Base-by-base conservation (phyloP, 768 basidiomycete genomes). In the Suillus cothurnatus region DNA sequence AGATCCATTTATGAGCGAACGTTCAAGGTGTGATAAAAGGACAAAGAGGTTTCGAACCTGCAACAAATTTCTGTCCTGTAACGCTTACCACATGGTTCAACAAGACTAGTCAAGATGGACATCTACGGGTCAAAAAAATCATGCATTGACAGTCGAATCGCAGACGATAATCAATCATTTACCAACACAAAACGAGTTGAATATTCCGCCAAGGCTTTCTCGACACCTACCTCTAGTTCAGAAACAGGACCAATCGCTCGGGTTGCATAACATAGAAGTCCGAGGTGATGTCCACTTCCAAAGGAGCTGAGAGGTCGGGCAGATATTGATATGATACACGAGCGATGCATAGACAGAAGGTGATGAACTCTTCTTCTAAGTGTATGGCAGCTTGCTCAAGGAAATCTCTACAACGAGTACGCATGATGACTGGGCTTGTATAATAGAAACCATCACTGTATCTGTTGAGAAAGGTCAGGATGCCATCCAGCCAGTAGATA, bases 241-340 rank as follows among this genome's bases (percentile, higher is more conserved):
- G 90, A 88, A 21, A 96, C 87, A 65, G 87, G 86, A 1, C 93
- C 94, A n/a, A 97, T 84, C 4, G 93, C 89, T 64, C 86, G 85
- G 0, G 90, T 88, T 2, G 94, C 94, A 72, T 95, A 94, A 31
- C 95, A 86, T 31, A 97, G 81, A 72, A 94, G 92, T 97, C 95
- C 0, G 94, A 93, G 5, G 86, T 93, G 15, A 92, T 73, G 7
- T 95, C 93, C 6, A 95, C 78, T 66, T 95, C 92, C n/a, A 85
- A 81, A 1, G 84, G 70, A 11, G 84, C 89, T 8, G 32, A 89
- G 23, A 38, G 49, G 62, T 36, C 6, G 68, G 63, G 50, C 32
- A 34, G 32, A 34, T 8, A 45, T 64, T 12, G 66, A 65, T 14
- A 55, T 67, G 38, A 14, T 15, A 61, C 32, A 64, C 36, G 7